Evolutionary conservation across 768 basidiomycete species (phyloP).

Genomic region (Collybia sordida): DNA sequence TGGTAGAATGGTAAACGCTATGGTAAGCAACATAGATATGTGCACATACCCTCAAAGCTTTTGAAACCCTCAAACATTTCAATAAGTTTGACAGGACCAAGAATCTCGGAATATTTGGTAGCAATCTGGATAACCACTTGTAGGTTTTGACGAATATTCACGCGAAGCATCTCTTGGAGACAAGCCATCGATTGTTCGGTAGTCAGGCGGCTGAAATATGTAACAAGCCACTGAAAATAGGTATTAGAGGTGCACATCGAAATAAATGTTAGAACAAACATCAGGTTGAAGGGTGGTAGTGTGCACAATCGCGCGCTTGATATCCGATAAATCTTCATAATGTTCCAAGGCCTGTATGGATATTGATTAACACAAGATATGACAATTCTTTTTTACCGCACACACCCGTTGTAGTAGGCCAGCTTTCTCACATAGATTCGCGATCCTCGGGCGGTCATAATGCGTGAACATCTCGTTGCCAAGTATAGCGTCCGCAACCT

Average conservation of each 20-base stretch:
- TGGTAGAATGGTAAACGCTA: constrained; percentile 19
- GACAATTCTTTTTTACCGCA: constrained; percentile 7
- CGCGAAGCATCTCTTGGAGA: constrained; percentile 93
- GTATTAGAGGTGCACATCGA: constrained; percentile 3
- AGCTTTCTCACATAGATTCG: constrained; percentile 98
- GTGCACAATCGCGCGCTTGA: constrained; percentile 97
- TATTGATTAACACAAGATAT: not conserved
- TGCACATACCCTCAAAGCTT: constrained; percentile 80
- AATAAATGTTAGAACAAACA: constrained; percentile 40
- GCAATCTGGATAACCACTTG: constrained; percentile 97
- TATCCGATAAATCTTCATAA: constrained; percentile 97
- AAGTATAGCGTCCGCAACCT: constrained; percentile 98
- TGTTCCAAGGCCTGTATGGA: constrained; percentile 86
- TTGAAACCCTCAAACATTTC: constrained; percentile 99
- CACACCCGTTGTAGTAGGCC: constrained; percentile 89
- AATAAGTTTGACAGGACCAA: constrained; percentile 95
- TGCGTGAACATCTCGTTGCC: constrained; percentile 98
- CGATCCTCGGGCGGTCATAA: constrained; percentile 95
- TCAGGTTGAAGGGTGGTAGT: constrained; percentile 82
- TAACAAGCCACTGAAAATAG: constrained; percentile 80
- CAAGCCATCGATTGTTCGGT: constrained; percentile 97
- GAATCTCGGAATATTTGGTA: constrained; percentile 97
- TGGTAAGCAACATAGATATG: not conserved
- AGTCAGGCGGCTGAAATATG: constrained; percentile 94
- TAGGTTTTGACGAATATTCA: constrained; percentile 97